These are phyloP conservation scores for Suillus lakei DNA, from an alignment of 768 basidiomycete species.

Conservation along the genomic window DNA sequence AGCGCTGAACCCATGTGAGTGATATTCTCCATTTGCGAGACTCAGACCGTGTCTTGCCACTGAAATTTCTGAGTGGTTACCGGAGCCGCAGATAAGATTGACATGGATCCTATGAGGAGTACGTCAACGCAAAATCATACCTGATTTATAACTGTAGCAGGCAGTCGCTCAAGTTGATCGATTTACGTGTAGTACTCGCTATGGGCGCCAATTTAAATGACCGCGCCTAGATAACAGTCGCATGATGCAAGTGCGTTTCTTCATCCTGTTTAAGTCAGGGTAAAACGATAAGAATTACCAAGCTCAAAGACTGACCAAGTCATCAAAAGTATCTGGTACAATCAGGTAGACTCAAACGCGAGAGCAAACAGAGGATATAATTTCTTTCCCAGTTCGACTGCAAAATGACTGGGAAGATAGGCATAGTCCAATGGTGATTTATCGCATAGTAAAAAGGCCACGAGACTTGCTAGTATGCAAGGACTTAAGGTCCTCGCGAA, in stretches of 20 bases:
- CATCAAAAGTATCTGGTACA: slow-evolving; percentile 66
- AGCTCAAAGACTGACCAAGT: slow-evolving; percentile 58
- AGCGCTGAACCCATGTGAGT: slow-evolving; percentile 18
- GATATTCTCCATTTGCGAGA: slow-evolving; percentile 55
- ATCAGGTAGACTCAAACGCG: slow-evolving; percentile 71
- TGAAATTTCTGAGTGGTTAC: slow-evolving; percentile 69
- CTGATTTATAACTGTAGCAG: slow-evolving; percentile 59
- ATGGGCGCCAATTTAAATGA: slow-evolving; percentile 71
- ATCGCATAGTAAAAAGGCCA: neutral
- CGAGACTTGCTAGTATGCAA: slow-evolving; percentile 65
- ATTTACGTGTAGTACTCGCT: slow-evolving; percentile 61
- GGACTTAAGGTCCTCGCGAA: slow-evolving; percentile 47
- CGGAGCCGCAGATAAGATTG: slow-evolving; percentile 7
- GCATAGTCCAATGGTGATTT: slow-evolving; percentile 30
- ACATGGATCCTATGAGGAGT: slow-evolving; percentile 7
- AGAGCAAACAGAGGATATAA: slow-evolving; percentile 86
- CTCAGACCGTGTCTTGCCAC: slow-evolving; percentile 57
- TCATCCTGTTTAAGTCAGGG: slow-evolving; percentile 45
- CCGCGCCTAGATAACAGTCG: neutral
- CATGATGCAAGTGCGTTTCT: neutral
- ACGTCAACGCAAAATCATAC: slow-evolving; percentile 36
- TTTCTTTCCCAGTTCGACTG: slow-evolving; percentile 60
- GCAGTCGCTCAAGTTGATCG: slow-evolving; percentile 2
- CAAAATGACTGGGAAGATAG: slow-evolving; percentile 47
- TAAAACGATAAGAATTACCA: neutral